Evolutionary conservation across 306 rosid species (phyloP), one percentile per base, ranked within the genome.

Genomic region (Prunus kanzakura): DNA sequence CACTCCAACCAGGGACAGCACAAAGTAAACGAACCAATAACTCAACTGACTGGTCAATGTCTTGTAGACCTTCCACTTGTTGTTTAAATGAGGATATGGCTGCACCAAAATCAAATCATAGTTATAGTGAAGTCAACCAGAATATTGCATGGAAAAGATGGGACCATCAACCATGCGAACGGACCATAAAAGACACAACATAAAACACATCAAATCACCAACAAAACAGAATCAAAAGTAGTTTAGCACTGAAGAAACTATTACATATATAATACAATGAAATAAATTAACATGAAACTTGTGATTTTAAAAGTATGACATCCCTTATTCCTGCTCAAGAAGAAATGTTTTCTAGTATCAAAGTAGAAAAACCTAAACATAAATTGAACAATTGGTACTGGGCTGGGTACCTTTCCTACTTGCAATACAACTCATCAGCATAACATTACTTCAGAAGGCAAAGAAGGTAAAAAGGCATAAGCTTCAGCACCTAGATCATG

Each of bases 1-100:
- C 99, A 61, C 89, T 86, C 99, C 99, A 96, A 38, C 99, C 99
- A 78, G 99, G 99, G 79, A 93, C 85, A 81, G 84, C 74, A 75
- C 98, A 91, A 30, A 96, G 86, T 82, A 96, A 85, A 78, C 96
- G 95, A 82, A 93, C 77, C 76, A 96, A 84, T 76, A 96, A 82
- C 82, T 93, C 99, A 61, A 85, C 93, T 3, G 90, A 91, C 38
- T 69, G 86, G 70, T 84, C 81, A 81, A 96, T 90, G 69, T 81
- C 88, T 69, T 87, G 90, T 68, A 96, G 82, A 75, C 88, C 88
- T 79, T 93, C 97, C 22, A 96, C 97, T 85, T 89, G 91, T 81
- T 89, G 88, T 79, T 91, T 96, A 80, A 96, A 81, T 13, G 91
- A 96, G 70, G 96, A 84, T 82, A 93, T 93, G 23, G 93, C 98